Percentiles rank a stretch among this genome's conserved stretches.
Conservation (phyloP, 768 basidiomycete species). For the Tylopilus sp. region DNA sequence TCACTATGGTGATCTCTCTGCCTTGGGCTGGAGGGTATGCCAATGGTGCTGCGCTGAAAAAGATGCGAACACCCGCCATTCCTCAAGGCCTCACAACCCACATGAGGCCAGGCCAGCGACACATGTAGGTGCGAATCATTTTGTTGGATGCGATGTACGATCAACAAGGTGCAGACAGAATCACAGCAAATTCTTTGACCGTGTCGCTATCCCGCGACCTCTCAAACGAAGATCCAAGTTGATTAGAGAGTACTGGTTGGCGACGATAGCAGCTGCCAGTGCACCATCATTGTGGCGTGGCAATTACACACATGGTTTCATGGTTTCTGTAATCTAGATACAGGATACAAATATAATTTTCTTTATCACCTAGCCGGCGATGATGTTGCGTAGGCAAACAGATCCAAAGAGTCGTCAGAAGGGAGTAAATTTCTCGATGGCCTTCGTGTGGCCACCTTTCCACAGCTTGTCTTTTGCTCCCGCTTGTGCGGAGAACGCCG, state of each 20-base stretch:
- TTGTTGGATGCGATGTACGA: not conserved
- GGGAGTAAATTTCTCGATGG: slow-evolving; percentile 12
- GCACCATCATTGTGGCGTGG: too few relatives aligned
- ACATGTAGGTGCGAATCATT: slow-evolving; percentile 9
- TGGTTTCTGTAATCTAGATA: not conserved
- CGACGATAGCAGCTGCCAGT: too few relatives aligned
- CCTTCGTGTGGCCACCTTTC: not conserved
- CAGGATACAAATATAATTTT: too few relatives aligned
- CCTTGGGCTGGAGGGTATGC: not conserved
- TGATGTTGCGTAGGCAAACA: slow-evolving; percentile 40
- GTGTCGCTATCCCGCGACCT: too few relatives aligned
- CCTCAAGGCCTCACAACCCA: slow-evolving; percentile 3
- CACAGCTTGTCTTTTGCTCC: slow-evolving; percentile 3
- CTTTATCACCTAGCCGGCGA: slow-evolving; percentile 26
- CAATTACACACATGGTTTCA: not conserved
- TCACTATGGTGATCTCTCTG: not conserved
- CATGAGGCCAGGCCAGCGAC: slow-evolving; percentile 27
- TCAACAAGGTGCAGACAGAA: too few relatives aligned
- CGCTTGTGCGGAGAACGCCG: slow-evolving; percentile 3
- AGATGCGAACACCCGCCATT: not conserved
- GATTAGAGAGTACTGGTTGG: too few relatives aligned
- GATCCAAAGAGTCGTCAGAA: slow-evolving; percentile 51
- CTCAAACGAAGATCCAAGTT: not conserved
- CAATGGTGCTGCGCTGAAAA: slow-evolving; percentile 1
- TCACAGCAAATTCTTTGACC: too few relatives aligned